A percentile compares a stretch with the other conserved stretches of the same genome.
Conservation (phyloP, 1,284 basidiomycete species). For the Apiotrichum laibachii region DNA sequence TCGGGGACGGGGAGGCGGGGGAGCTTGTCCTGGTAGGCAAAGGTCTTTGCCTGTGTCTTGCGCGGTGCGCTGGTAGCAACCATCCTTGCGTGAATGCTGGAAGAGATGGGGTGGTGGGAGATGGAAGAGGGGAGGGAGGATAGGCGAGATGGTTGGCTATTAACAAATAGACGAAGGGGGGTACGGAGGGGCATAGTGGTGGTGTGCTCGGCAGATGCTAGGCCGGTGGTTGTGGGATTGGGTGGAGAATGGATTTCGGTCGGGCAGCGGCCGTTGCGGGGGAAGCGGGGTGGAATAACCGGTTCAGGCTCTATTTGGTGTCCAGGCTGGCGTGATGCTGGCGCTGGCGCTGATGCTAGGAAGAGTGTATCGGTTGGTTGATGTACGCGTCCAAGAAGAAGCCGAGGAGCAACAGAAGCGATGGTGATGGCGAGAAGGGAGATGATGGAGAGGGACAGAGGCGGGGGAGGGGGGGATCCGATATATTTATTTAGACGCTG, state of each 20-base stretch:
- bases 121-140: not conserved
- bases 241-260: not conserved
- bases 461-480: no score
- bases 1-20: slow-evolving; percentile 83
- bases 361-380: no score
- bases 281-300: no score
- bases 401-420: no score
- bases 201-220: not conserved
- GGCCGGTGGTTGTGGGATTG: not conserved
- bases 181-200: not conserved
- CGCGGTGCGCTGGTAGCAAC: slow-evolving; percentile 29
- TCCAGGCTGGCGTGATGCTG: no score
- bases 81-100: slow-evolving; percentile 28
- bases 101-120: not conserved
- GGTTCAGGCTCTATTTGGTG: no score
- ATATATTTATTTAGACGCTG: no score
- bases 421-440: no score
- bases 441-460: no score
- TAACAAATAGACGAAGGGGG: slow-evolving; percentile 6
- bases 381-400: no score
- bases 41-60: slow-evolving; percentile 51
- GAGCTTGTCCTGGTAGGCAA: slow-evolving; percentile 48
- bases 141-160: not conserved
- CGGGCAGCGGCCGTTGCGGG: not conserved
- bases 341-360: no score